Evolutionary conservation across 2,329 filamentous ascomycete species (phyloP).

Genomic region (Pseudogymnoascus sp.): DNA sequence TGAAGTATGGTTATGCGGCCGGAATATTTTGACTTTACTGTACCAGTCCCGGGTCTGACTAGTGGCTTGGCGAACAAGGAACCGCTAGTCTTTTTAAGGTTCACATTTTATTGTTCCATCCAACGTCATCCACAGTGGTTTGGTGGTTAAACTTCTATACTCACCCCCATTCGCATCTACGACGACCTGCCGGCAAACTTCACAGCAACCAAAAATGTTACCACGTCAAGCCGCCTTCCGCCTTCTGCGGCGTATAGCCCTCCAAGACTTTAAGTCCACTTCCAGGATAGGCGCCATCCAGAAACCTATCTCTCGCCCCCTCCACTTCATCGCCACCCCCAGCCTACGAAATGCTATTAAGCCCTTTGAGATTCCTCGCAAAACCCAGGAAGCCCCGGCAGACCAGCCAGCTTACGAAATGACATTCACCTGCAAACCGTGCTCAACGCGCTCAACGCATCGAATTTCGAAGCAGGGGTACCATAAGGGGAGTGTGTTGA

Average conservation of each 20-base stretch:
- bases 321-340: conserved; percentile 2
- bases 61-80: neutral
- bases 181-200: neutral
- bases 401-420: conserved; percentile 67
- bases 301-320: neutral
- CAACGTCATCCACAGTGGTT: neutral
- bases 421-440: conserved; percentile 88
- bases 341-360: conserved; percentile 1
- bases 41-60: neutral
- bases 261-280: conserved; percentile 4
- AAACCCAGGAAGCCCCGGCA: neutral
- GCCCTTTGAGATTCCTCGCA: conserved; percentile 1
- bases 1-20: neutral
- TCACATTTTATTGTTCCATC: neutral
- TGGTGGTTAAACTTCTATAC: neutral
- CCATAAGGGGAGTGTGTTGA: conserved; percentile 80
- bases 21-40: neutral
- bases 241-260: conserved; percentile 6
- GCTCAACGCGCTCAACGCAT: conserved; percentile 72
- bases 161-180: neutral
- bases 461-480: conserved; percentile 90
- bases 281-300: neutral
- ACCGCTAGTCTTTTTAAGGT: conserved; percentile 7
- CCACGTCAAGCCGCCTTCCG: conserved; percentile 17
- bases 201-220: neutral